Conservation (phyloP, 164 flowering plant species). For the Santalum album region DNA sequence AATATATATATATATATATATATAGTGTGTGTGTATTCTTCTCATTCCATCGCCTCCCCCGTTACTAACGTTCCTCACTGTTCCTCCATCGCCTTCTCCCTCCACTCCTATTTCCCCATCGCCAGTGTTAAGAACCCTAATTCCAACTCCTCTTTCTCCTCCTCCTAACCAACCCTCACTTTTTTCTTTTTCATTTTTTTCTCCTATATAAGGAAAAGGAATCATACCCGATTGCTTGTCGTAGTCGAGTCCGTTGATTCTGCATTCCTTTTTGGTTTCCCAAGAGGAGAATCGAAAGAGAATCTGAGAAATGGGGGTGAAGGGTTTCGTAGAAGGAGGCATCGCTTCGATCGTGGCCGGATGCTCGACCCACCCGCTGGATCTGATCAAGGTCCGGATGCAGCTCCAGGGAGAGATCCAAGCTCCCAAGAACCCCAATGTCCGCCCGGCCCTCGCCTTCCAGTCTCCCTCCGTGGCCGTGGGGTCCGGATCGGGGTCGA, state of each 20-base stretch:
- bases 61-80: slow-evolving; percentile 40
- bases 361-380: slow-evolving; percentile 52
- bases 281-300: not conserved
- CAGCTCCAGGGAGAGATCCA: slow-evolving; percentile 51
- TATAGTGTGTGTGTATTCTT: too few species aligned
- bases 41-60: too few species aligned
- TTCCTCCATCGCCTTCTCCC: slow-evolving; percentile 38
- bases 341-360: slow-evolving; percentile 55
- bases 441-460: slow-evolving; percentile 44
- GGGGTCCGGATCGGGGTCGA: not conserved
- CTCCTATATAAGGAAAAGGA: too few species aligned
- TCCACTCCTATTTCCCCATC: slow-evolving; percentile 49
- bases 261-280: not conserved
- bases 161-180: not conserved
- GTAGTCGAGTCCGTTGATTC: too few species aligned
- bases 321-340: slow-evolving; percentile 60
- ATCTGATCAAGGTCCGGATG: slow-evolving; percentile 57
- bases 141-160: slow-evolving; percentile 6
- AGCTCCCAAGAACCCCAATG: slow-evolving; percentile 7
- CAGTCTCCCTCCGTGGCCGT: slow-evolving; percentile 12
- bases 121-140: slow-evolving; percentile 45
- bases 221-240: too few species aligned
- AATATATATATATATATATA: too few species aligned
- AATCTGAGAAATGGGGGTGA: slow-evolving; percentile 32
- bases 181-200: not conserved